Evolutionary conservation across 2,329 filamentous ascomycete genomes (phyloP), one percentile per base, ranked within the genome.

Genomic region (Pseudonectria buxi): DNA sequence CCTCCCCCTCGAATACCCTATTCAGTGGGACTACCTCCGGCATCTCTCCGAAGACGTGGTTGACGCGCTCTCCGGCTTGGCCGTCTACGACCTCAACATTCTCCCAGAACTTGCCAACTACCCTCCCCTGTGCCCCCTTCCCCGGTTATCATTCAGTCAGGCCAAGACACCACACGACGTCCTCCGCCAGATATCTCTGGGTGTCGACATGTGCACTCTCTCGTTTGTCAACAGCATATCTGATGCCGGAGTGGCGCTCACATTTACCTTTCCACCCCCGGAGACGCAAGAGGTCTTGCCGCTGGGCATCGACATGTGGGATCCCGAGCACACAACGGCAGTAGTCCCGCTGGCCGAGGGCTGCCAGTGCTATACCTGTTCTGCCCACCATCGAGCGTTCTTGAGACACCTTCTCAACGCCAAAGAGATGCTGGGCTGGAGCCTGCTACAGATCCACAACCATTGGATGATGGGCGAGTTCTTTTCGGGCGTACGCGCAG

Each of bases 351-450:
- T 95, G 3, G 55, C 62, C 1, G 50, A 69, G 6, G 71, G 61
- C 12, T 98, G 92, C 59, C 50, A 63, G 33, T 98, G 92, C 69
- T 90, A 94, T 58, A 70, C 87, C 14, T 98, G 92, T 68, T 76
- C 69, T 2, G 75, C 74, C 13, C 90, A 96, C 59, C 87, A 95
- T 61, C 71, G 82, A 32, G 90, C 92, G 0, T 98, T 86, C 60
- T 55, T 98, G 25, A 83, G 88, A 46, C 92, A 98, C 59, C 72
- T 96, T 1, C 75, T 98, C 6, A 72, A 78, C 30, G 88, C 92
- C 1, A 94, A 89, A 55, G 92, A 98, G 62, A 96, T 98, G 92
- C 77, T 95, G 4, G 90, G 83, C 15, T 98, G 92, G 92, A 85
- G 83, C 0, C 71, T 98, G 7, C 70, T 98, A 7, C 90, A 96